Evolutionary conservation across 345 rosid genomes (phyloP).

Genomic region (Excoecaria agallocha): DNA sequence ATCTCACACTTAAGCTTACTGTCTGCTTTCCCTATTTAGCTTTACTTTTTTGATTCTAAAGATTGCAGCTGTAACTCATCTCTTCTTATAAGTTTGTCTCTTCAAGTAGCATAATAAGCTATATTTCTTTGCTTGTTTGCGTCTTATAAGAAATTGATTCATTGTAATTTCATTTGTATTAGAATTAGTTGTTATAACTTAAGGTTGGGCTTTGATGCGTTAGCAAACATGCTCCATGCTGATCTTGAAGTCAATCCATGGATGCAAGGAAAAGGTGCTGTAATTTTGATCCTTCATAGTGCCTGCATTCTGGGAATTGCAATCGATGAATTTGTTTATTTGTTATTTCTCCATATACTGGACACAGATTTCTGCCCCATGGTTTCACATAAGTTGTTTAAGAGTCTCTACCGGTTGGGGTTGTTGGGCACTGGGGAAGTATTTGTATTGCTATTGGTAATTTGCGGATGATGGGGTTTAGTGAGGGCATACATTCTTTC

Average conservation of each 20-base stretch:
- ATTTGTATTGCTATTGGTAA: not conserved
- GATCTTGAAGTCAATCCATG: not conserved
- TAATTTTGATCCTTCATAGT: not conserved
- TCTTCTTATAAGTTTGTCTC: not conserved
- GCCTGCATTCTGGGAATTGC: not conserved
- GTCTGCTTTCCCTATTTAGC: not conserved
- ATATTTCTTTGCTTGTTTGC: not conserved
- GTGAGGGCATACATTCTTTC: not conserved
- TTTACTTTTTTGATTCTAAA: not conserved
- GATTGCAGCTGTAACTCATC: not conserved
- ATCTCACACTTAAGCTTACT: conserved; percentile 7
- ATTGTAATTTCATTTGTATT: not conserved
- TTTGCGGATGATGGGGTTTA: not conserved
- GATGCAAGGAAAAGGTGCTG: not conserved
- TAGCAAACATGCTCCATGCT: not conserved
- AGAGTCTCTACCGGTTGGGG: too few species aligned
- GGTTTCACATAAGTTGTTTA: too few species aligned
- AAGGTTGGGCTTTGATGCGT: not conserved
- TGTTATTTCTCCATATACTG: not conserved
- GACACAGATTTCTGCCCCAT: too few species aligned
- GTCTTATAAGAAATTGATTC: not conserved
- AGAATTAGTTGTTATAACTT: not conserved
- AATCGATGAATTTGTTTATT: not conserved
- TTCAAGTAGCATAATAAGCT: not conserved
- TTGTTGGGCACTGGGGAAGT: too few species aligned